Base-by-base conservation (phyloP, 2,329 filamentous ascomycete genomes). In the Aspergillus cejpii region DNA sequence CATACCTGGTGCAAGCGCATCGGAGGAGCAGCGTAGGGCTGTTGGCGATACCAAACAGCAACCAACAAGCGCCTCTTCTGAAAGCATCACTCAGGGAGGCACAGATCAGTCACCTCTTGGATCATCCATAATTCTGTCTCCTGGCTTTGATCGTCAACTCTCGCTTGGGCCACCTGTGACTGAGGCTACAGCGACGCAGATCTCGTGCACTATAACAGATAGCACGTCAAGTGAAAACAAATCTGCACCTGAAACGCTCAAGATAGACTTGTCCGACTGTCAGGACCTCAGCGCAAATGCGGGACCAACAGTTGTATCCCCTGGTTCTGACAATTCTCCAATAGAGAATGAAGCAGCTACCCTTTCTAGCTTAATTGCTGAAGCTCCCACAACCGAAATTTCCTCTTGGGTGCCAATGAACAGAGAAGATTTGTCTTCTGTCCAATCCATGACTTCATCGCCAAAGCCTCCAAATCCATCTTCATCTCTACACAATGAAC, bases 401-500 rank as follows among this genome's bases (percentile, higher is more conserved):
- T 17, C 31, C 17, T 19, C 17, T 20, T 34, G 14, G 10, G 11
- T 20, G 31, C 17, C 31, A 20, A 3, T 19, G 3, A 34, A 34
- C 7, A 34, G 17, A 34, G 31, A 34, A 34, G 31, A 19, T 10
- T 34, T 15, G 3, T 10, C 10, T 34, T 34, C 7, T 11, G 17
- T 24, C 8, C 23, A 8, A 11, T 34, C 31, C 17, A n/a, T 17
- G 17, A 19, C 31, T 19, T 19, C 31, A 5, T 12, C 15, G 12
- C 27, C 10, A 11, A 34, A 43, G 20, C 23, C 28, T 20, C 37
- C 34, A 8, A 17, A 8, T 6, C 11, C 45, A 2, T 31, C 24
- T 12, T 12, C 42, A 2, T 40, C 31, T 31, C 27, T 43, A n/a
- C n/a, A 15, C n/a, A 41, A 46, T 11, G 24, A 39, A n/a, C 44